phyloP scores from a whole-genome alignment of 345 rosid species.

The Stellera chamaejasme region DNA sequence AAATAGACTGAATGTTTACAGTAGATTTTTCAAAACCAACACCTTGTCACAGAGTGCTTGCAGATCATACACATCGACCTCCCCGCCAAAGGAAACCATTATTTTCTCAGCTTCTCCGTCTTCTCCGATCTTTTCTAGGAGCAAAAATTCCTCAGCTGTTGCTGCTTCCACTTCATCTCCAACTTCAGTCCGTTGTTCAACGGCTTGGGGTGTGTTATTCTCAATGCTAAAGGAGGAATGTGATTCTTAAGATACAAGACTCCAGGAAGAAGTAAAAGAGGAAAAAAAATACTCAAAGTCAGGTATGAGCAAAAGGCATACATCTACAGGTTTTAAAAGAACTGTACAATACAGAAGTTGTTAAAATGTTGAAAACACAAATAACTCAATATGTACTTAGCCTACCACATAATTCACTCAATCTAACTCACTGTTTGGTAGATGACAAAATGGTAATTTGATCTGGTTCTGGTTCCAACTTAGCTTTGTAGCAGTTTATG shows the following conservation, averaged over 20 bases:
- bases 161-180: conserved; percentile 54
- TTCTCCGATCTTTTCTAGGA: conserved; percentile 48
- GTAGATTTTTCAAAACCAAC: neutral
- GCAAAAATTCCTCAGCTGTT: conserved; percentile 67
- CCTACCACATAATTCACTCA: too few relatives aligned
- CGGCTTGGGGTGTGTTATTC: conserved; percentile 51
- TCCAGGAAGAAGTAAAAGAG: too few relatives aligned
- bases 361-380: too few relatives aligned
- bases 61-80: conserved; percentile 87
- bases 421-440: too few relatives aligned
- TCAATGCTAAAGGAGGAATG: conserved; percentile 32
- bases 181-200: conserved; percentile 48
- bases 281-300: too few relatives aligned
- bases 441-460: too few relatives aligned
- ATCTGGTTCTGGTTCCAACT: too few relatives aligned
- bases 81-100: conserved; percentile 84
- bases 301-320: too few relatives aligned
- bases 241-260: neutral
- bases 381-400: too few relatives aligned
- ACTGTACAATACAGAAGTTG: too few relatives aligned
- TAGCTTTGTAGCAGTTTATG: too few relatives aligned
- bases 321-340: too few relatives aligned
- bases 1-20: neutral
- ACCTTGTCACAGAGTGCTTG: conserved; percentile 92
- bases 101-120: conserved; percentile 76